phyloP scores from a whole-genome alignment of 2,329 filamentous ascomycete species.

The Calycina herbarum region DNA sequence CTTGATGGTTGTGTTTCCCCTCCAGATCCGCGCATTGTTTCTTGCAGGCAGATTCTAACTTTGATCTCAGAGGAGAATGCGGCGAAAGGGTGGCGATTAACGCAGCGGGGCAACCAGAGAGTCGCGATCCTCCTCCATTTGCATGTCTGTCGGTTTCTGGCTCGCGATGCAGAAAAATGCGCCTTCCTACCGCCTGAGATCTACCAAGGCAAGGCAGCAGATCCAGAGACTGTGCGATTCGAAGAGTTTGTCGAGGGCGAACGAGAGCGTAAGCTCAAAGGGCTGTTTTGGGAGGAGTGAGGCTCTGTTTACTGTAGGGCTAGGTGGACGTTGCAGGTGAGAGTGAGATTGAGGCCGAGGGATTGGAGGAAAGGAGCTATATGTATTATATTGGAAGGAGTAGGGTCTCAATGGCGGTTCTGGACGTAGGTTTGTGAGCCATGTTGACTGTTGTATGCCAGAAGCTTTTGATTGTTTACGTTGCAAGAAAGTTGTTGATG shows the following conservation, averaged over 20 bases:
- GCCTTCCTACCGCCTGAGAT: slow-evolving; percentile 38
- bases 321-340: not conserved
- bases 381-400: not conserved
- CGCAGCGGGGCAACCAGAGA: slow-evolving; percentile 38
- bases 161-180: slow-evolving; percentile 35
- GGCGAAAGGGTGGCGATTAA: slow-evolving; percentile 35
- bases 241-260: slow-evolving; percentile 27
- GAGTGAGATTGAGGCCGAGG: not conserved
- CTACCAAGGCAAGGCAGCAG: slow-evolving; percentile 24
- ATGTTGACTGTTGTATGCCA: not conserved
- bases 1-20: slow-evolving; percentile 30
- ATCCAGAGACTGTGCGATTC: slow-evolving; percentile 24
- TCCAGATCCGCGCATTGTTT: not conserved
- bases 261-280: slow-evolving; percentile 28
- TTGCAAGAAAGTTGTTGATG: no score
- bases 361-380: not conserved
- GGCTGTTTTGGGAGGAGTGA: slow-evolving; percentile 23
- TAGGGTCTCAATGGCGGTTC: not conserved
- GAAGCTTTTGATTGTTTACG: no score
- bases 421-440: not conserved
- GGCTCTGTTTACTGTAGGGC: not conserved
- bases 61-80: slow-evolving; percentile 24
- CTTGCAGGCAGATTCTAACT: slow-evolving; percentile 7
- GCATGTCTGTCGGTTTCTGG: slow-evolving; percentile 42
- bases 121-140: slow-evolving; percentile 40